Evolutionary conservation across 2,329 filamentous ascomycete genomes (phyloP).

Genomic region (Fusarium albosuccineum): DNA sequence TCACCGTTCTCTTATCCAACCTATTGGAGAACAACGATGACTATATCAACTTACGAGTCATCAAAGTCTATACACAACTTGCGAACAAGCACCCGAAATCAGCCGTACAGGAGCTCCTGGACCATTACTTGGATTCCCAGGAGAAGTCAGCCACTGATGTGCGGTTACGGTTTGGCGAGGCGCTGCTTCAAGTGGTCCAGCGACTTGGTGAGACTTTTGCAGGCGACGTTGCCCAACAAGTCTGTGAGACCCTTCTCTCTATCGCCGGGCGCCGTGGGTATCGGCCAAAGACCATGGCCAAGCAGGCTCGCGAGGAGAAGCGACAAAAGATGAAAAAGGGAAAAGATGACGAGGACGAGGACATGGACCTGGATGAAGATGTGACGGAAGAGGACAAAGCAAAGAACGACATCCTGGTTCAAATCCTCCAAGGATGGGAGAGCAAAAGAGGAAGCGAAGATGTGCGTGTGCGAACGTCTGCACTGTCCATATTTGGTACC

Average conservation of each 20-base stretch:
- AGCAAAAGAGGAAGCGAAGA: slow-evolving; percentile 76
- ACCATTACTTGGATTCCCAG: slow-evolving; percentile 74
- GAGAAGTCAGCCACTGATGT: slow-evolving; percentile 72
- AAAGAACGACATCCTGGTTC: slow-evolving; percentile 64
- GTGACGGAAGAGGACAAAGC: slow-evolving; percentile 58
- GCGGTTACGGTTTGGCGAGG: slow-evolving; percentile 77
- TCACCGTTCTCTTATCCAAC: slow-evolving; percentile 73
- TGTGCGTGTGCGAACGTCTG: slow-evolving; percentile 76
- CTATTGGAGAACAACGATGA: slow-evolving; percentile 76
- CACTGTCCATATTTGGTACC: slow-evolving; percentile 73
- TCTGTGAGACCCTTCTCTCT: slow-evolving; percentile 71
- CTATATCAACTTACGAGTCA: slow-evolving; percentile 77
- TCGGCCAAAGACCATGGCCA: slow-evolving; percentile 69
- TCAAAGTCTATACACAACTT: slow-evolving; percentile 74
- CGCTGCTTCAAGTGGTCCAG: slow-evolving; percentile 74
- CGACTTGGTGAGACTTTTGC: slow-evolving; percentile 68
- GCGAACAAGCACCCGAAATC: slow-evolving; percentile 72
- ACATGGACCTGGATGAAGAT: slow-evolving; percentile 61
- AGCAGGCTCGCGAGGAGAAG: slow-evolving; percentile 65
- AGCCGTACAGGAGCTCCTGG: slow-evolving; percentile 72
- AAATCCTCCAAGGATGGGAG: slow-evolving; percentile 77
- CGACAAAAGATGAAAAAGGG: slow-evolving; percentile 61
- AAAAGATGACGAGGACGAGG: slow-evolving; percentile 62
- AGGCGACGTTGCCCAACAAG: slow-evolving; percentile 64
- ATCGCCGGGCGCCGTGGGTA: slow-evolving; percentile 74